These are phyloP conservation scores for Sporothrix inflata DNA, from an alignment of 2,329 filamentous ascomycete genomes.

Conservation along the genomic window DNA sequence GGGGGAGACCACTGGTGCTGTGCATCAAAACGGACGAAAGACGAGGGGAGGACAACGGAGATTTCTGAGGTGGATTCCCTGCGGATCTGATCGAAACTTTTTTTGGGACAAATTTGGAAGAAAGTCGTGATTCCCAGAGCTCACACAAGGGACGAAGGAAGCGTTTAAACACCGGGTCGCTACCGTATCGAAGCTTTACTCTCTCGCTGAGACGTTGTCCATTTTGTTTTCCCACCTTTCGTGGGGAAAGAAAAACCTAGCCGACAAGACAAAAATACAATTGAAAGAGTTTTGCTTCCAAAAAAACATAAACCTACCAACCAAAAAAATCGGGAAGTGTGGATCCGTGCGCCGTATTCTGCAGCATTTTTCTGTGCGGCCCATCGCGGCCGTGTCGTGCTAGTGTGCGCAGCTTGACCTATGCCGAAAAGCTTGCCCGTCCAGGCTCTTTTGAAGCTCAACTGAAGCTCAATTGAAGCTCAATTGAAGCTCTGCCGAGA, in stretches of 20 bases:
- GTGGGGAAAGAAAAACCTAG: conserved; percentile 21
- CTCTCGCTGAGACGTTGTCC: conserved; percentile 23
- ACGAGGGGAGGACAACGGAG: not conserved
- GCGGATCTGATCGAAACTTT: conserved; percentile 23
- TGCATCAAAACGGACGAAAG: conserved; percentile 2
- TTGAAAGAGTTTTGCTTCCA: conserved; percentile 23
- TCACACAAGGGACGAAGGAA: conserved; percentile 25
- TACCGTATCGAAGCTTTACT: conserved; percentile 25
- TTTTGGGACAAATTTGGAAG: conserved; percentile 25
- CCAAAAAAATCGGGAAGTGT: conserved; percentile 4
- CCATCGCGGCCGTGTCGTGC: not conserved
- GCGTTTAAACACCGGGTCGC: conserved; percentile 27
- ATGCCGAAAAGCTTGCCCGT: not conserved
- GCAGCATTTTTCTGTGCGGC: not conserved
- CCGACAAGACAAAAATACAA: conserved; percentile 24
- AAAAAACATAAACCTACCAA: not conserved
- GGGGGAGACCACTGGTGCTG: conserved; percentile 5
- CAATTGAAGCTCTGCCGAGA: not conserved
- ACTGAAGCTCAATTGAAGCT: not conserved
- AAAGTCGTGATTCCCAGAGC: conserved; percentile 24
- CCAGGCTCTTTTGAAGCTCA: not conserved
- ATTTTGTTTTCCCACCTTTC: conserved; percentile 2
- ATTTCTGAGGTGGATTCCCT: conserved; percentile 27
- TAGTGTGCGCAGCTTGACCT: not conserved
- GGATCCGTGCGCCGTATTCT: not conserved